These are phyloP conservation scores for Cyclotella kingstonii DNA, from an alignment of 108 stramenopile species.

Conservation along the genomic window DNA sequence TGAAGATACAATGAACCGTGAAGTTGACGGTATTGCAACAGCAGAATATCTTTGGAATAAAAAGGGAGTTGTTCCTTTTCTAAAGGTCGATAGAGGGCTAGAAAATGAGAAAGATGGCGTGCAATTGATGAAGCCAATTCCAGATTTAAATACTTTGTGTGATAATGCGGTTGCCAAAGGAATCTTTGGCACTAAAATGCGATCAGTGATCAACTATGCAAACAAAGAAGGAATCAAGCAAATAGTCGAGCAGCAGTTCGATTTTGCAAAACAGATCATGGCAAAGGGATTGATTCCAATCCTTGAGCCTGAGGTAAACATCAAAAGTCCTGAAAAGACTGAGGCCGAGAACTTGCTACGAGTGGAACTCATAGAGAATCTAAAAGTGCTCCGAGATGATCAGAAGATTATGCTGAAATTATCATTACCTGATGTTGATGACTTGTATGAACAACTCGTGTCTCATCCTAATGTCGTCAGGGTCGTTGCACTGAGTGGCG, in stretches of 20 bases:
- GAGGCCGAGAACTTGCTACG: conserved; percentile 64
- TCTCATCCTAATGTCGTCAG: conserved; percentile 66
- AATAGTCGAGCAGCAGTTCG: conserved; percentile 82
- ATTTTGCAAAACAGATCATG: conserved; percentile 66
- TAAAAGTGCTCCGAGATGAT: conserved; percentile 49
- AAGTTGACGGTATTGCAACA: conserved; percentile 56
- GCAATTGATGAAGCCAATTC: conserved; percentile 81
- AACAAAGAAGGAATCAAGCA: conserved; percentile 68
- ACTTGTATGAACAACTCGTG: conserved; percentile 64
- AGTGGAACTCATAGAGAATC: conserved; percentile 48
- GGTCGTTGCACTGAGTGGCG: conserved; percentile 78
- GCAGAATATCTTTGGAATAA: conserved; percentile 70
- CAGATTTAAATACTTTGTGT: conserved; percentile 52
- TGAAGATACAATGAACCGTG: conserved; percentile 81
- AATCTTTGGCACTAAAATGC: conserved; percentile 84
- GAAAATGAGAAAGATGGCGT: conserved; percentile 63
- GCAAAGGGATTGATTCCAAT: conserved; percentile 68
- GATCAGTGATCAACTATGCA: conserved; percentile 61
- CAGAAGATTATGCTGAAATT: conserved; percentile 72
- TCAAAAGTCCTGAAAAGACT: conserved; percentile 58
- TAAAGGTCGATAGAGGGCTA: conserved; percentile 79
- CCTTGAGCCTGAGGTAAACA: conserved; percentile 81
- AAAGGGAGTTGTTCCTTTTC: conserved; percentile 69
- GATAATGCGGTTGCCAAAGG: conserved; percentile 51
- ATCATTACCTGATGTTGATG: conserved; percentile 55